These are phyloP conservation scores for Coemansia sp. DNA, from an alignment of 192 early-diverging fungal species.

Conservation along the genomic window DNA sequence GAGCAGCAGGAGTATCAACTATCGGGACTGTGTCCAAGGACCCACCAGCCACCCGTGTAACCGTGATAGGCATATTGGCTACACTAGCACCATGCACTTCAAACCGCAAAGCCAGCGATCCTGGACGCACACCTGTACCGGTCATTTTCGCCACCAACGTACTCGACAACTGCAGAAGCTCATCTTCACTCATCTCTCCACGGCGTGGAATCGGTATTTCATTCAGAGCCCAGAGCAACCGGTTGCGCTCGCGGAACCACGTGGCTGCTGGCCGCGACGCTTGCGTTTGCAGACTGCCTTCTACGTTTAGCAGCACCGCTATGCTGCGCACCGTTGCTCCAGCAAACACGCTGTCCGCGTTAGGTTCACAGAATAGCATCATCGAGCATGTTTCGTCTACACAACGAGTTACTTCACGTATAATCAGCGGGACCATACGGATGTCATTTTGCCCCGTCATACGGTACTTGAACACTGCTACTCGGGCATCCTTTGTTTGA, in stretches of 20 bases:
- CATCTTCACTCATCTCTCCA: background rate
- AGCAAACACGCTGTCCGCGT: conserved; percentile 15
- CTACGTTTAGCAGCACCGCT: conserved; percentile 32
- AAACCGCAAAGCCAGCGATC: conserved; percentile 33
- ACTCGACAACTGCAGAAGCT: conserved; percentile 7
- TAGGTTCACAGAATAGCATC: conserved; percentile 39
- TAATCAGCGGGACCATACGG: conserved; percentile 15
- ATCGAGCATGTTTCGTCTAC: conserved; percentile 11
- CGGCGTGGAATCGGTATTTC: conserved; percentile 15
- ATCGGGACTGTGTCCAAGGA: conserved; percentile 5
- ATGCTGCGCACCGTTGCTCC: conserved; percentile 21
- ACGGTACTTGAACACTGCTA: conserved; percentile 48
- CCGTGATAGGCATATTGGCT: conserved; percentile 16
- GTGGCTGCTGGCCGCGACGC: conserved; percentile 38
- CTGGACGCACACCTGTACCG: conserved; percentile 14
- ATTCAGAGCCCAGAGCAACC: conserved; percentile 42
- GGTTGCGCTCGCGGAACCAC: conserved; percentile 47
- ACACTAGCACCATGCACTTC: conserved; percentile 11
- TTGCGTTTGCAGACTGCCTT: conserved; percentile 29
- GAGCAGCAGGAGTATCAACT: conserved; percentile 14
- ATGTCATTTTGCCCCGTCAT: background rate
- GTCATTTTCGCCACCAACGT: conserved; percentile 23
- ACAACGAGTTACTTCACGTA: conserved; percentile 5
- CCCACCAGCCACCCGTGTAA: conserved; percentile 22
- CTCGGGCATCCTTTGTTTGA: conserved; percentile 16